Conservation (phyloP, 2,329 filamentous ascomycete genomes). For the Phyllosticta citribraziliensis region DNA sequence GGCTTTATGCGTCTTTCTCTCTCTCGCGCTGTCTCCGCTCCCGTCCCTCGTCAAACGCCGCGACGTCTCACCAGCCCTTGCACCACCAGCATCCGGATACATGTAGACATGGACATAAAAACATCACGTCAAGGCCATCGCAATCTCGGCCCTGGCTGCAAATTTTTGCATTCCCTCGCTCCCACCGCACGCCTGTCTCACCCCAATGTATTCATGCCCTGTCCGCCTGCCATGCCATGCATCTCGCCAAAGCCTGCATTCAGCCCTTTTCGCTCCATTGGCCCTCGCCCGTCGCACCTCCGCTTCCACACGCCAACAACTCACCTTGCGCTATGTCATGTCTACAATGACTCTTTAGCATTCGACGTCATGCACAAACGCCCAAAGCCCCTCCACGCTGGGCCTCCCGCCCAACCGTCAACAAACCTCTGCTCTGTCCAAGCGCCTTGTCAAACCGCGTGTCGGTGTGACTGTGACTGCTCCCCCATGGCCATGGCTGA, state of each 20-base stretch:
- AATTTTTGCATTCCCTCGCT: not conserved
- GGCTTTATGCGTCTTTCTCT: not conserved
- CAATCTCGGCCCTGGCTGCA: not conserved
- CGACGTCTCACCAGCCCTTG: not conserved
- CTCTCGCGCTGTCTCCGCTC: not conserved
- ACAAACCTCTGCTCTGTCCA: not conserved
- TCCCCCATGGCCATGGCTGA: not conserved
- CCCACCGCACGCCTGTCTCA: not conserved
- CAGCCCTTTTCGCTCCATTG: not conserved
- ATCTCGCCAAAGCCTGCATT: not conserved
- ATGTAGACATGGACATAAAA: too few relatives aligned
- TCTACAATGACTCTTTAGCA: too few relatives aligned
- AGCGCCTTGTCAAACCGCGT: not conserved
- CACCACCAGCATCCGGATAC: not conserved
- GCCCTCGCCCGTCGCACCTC: not conserved
- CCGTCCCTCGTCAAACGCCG: not conserved
- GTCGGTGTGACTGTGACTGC: not conserved
- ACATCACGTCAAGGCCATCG: not conserved
- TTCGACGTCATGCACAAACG: not conserved
- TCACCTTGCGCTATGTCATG: not conserved
- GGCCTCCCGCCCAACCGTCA: not conserved
- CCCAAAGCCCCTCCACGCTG: not conserved
- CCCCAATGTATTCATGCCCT: too few relatives aligned
- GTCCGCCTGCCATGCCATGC: not conserved
- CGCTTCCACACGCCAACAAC: not conserved